Percentiles rank a stretch among this genome's conserved stretches.
Evolutionary conservation across 176 grass and related monocot species (phyloP).

Genomic region (Chrysopogon serrulatus): DNA sequence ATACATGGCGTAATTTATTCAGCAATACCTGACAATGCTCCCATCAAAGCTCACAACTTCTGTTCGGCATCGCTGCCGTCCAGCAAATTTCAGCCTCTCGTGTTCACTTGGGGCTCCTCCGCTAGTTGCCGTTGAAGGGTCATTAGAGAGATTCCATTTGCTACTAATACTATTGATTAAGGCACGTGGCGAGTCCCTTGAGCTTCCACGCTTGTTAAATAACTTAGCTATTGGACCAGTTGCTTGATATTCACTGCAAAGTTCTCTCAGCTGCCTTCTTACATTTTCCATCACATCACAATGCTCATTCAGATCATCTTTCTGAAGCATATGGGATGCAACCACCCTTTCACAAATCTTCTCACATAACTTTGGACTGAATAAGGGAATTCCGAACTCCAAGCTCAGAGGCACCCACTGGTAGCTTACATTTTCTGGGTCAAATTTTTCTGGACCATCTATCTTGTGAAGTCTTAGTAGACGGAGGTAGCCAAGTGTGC

Average conservation of each 20-base stretch:
- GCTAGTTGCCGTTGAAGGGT: slow-evolving; percentile 47
- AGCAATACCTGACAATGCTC: slow-evolving; percentile 74
- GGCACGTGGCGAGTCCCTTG: slow-evolving; percentile 46
- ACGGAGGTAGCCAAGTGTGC: slow-evolving; percentile 83
- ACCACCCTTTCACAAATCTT: slow-evolving; percentile 78
- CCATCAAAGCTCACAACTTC: slow-evolving; percentile 92
- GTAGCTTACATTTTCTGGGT: slow-evolving; percentile 48
- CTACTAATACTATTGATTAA: slow-evolving; percentile 78
- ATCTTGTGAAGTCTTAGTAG: slow-evolving; percentile 76
- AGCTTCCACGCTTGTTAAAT: slow-evolving; percentile 63
- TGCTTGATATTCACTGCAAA: slow-evolving; percentile 92
- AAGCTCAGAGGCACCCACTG: slow-evolving; percentile 95
- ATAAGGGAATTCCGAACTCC: slow-evolving; percentile 94
- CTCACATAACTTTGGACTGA: slow-evolving; percentile 84
- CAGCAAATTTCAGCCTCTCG: slow-evolving; percentile 61
- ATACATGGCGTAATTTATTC: not conserved
- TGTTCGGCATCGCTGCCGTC: slow-evolving; percentile 51
- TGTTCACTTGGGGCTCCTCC: slow-evolving; percentile 46
- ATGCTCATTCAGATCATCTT: slow-evolving; percentile 66
- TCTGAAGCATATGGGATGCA: slow-evolving; percentile 68
- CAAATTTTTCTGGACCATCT: slow-evolving; percentile 33
- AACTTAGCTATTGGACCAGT: slow-evolving; percentile 81
- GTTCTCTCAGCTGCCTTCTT: slow-evolving; percentile 56
- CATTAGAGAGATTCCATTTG: slow-evolving; percentile 63
- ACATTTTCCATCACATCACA: slow-evolving; percentile 84